phyloP scores from a whole-genome alignment of 441 rosid species.

The Croton laevigatus region DNA sequence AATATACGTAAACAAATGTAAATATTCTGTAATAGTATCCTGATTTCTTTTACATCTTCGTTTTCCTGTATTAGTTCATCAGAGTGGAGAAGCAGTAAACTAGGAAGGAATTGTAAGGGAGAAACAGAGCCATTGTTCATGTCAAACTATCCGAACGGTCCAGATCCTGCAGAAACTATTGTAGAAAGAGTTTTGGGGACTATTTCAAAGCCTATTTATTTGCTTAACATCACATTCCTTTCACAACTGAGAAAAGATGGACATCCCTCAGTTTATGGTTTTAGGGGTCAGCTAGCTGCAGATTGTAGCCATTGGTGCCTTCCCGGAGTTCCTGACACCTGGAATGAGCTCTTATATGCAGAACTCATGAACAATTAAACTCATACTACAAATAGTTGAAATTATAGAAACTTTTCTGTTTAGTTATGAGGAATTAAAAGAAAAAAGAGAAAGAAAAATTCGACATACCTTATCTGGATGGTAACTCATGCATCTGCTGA shows the following conservation, averaged over 20 bases:
- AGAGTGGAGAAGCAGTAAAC: conserved; percentile 11
- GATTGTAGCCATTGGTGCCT: conserved; percentile 28
- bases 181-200: conserved; percentile 12
- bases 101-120: conserved; percentile 18
- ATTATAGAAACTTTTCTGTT: background rate
- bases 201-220: conserved; percentile 6
- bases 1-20: background rate
- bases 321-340: conserved; percentile 23
- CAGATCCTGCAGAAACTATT: conserved; percentile 13
- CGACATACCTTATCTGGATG: background rate
- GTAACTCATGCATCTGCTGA: background rate
- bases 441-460: too few relatives aligned
- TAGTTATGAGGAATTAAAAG: background rate
- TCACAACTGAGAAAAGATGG: conserved; percentile 19
- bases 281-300: background rate
- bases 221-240: conserved; percentile 20
- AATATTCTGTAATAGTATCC: too few relatives aligned
- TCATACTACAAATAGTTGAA: background rate
- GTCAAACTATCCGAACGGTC: conserved; percentile 5
- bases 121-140: conserved; percentile 16
- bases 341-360: conserved; percentile 19
- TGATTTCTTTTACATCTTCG: background rate
- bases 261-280: conserved; percentile 20
- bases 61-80: conserved; percentile 10
- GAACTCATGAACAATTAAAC: conserved; percentile 2